phyloP scores from a whole-genome alignment of 129 eudicot species.

The carrot (Daucus carota) region DNA sequence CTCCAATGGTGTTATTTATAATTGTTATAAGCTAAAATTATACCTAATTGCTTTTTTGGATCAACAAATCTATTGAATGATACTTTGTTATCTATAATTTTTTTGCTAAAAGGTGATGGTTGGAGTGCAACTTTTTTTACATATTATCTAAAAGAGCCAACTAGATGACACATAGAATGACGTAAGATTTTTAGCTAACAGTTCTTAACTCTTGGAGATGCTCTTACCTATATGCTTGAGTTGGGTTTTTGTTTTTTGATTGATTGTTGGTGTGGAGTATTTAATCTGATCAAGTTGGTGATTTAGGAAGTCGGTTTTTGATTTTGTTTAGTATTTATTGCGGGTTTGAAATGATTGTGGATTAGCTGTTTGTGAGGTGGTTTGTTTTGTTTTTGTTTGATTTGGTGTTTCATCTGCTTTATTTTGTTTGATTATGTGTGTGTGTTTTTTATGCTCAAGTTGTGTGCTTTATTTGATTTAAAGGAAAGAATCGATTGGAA shows the following conservation, averaged over 20 bases:
- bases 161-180: too few relatives aligned
- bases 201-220: too few relatives aligned
- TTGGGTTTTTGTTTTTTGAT: background rate
- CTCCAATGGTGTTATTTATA: too few relatives aligned
- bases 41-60: too few relatives aligned
- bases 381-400: conserved; percentile 4
- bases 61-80: too few relatives aligned
- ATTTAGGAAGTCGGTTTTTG: conserved; percentile 6
- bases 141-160: too few relatives aligned
- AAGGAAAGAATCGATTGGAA: too few relatives aligned
- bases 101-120: too few relatives aligned
- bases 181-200: too few relatives aligned
- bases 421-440: background rate
- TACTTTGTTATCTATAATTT: too few relatives aligned
- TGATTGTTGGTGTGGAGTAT: background rate
- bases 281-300: background rate
- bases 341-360: background rate
- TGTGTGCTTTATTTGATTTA: background rate
- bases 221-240: background rate
- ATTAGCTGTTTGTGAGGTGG: conserved; percentile 16
- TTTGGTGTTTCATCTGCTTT: background rate
- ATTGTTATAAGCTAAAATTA: too few relatives aligned
- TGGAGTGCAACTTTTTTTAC: too few relatives aligned
- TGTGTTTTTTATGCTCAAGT: conserved; percentile 2
- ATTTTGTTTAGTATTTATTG: background rate